A percentile compares a stretch with the other conserved stretches of the same genome.
These are phyloP conservation scores for Aquilaria agallochum DNA, from an alignment of 441 rosid species.

Conservation along the genomic window DNA sequence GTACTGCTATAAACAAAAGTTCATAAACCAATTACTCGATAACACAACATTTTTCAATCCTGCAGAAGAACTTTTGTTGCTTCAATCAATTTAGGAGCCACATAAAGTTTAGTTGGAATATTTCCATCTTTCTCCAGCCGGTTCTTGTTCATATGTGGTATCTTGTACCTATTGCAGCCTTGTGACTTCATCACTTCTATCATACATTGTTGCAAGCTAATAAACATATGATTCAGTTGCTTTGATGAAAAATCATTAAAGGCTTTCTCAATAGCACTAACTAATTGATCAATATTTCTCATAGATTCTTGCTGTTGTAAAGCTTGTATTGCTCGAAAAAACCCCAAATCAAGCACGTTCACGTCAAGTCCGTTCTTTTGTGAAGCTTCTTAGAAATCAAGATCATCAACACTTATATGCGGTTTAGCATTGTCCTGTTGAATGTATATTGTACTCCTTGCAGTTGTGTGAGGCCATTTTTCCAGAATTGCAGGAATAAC, in stretches of 20 bases:
- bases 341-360: slow-evolving; percentile 6
- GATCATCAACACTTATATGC: neutral
- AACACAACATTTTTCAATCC: too few species aligned
- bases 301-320: slow-evolving; percentile 4
- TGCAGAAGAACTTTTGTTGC: too few species aligned
- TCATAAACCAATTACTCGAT: too few species aligned
- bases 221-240: neutral
- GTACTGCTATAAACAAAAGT: too few species aligned
- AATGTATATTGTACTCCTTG: neutral
- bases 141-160: neutral
- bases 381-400: neutral
- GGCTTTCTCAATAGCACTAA: neutral
- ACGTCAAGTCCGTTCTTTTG: neutral
- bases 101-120: too few species aligned
- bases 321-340: neutral
- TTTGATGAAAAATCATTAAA: neutral
- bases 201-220: neutral
- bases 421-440: slow-evolving; percentile 12
- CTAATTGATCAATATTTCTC: neutral
- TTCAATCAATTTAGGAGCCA: too few species aligned
- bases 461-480: neutral
- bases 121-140: neutral
- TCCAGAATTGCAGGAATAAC: neutral
- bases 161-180: neutral
- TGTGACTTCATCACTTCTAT: neutral